phyloP scores from a whole-genome alignment of 805 yeast species.

The Millerozyma miso region DNA sequence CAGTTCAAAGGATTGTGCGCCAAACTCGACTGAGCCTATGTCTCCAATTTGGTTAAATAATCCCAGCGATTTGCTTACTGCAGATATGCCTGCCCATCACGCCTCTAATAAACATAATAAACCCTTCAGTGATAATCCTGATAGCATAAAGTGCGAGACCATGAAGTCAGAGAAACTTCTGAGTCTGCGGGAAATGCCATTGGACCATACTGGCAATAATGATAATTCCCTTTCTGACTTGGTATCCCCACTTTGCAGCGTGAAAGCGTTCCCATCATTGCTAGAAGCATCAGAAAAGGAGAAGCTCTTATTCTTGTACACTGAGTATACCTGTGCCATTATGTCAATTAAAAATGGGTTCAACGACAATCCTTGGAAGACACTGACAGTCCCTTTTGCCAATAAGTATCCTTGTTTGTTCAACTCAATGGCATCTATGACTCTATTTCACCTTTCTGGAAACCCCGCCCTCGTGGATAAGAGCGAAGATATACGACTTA shows the following conservation, averaged over 20 bases:
- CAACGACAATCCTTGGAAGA: constrained; percentile 66
- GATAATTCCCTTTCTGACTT: not conserved
- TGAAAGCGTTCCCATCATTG: constrained; percentile 9
- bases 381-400: constrained; percentile 53
- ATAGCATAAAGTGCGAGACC: not conserved
- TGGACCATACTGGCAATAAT: not conserved
- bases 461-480: constrained; percentile 37
- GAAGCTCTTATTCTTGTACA: constrained; percentile 31
- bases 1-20: not conserved
- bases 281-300: constrained; percentile 28
- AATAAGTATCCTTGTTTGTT: constrained; percentile 51
- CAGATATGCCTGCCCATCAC: not conserved
- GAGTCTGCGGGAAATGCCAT: not conserved
- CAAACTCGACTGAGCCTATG: not conserved
- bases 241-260: constrained; percentile 1
- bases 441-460: constrained; percentile 52
- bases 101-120: not conserved
- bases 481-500: constrained; percentile 40
- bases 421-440: constrained; percentile 64
- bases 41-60: not conserved
- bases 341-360: constrained; percentile 65
- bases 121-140: not conserved
- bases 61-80: not conserved
- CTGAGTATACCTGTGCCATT: constrained; percentile 38
- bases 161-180: not conserved